Base-by-base conservation (phyloP, 2,329 filamentous ascomycete genomes). In the Dissoconium aciculare region DNA sequence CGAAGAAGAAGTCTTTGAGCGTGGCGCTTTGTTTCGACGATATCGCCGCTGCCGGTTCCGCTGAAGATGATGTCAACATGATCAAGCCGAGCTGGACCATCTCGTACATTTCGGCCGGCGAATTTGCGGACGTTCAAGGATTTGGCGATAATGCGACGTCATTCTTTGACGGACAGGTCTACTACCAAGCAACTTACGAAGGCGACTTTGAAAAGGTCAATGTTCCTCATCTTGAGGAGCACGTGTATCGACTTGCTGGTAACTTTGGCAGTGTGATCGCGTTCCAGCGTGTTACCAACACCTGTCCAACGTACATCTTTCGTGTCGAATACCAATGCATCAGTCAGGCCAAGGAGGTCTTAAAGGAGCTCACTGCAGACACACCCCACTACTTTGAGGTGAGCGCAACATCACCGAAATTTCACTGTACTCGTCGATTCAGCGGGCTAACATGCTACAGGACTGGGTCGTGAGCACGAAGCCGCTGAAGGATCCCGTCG, bases 21-120 rank as follows among this genome's bases (percentile, higher is more conserved):
- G 15, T 45, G 12, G 41, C 33, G 34, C 27, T 58, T 26, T 47
- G 46, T 30, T 60, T 59, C 39, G 56, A 62, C 32, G 47, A 54
- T 31, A 37, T 60, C n/a, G 37, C 41, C 12, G 47, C 55, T 13
- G 50, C 57, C n/a, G 36, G 17, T 3, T 11, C 17, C 5, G 38
- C 44, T 5, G 23, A 37, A 14, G 16, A 35, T 10, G 19, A 39
- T 5, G 31, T 46, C 11, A 25, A 36, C 14, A 34, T 34, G 12
- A 29, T 31, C 26, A 31, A 41, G 5, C 11, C 27, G 4, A 31
- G 31, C 3, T 41, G 30, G 36, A 11, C 12, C 13, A 26, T 31
- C 17, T 3, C 23, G 3, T 38, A 36, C 34, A 36, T 46, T 11
- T 27, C 29, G 8, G 40, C 44, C 21, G 31, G 31, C 17, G 42